Evolutionary conservation across 768 basidiomycete species (phyloP).

Genomic region (Phanerodontia chrysosporium): DNA sequence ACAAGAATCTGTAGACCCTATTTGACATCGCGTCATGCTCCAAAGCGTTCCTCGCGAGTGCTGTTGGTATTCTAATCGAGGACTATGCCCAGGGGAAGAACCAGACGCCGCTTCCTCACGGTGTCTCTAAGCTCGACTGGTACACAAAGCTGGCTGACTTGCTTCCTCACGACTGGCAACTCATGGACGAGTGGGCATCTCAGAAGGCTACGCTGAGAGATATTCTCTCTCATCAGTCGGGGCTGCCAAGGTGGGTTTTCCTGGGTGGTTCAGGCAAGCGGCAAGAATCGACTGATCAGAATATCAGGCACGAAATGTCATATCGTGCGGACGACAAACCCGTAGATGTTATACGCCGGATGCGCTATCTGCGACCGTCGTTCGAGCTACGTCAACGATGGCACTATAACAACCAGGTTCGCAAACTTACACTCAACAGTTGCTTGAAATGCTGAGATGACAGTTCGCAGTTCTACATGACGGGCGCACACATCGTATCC

Average conservation of each 20-base stretch:
- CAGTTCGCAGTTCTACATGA: conserved; percentile 34
- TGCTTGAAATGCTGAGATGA: background rate
- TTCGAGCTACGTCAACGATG: conserved; percentile 34
- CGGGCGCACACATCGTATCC: conserved; percentile 30
- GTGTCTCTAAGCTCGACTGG: conserved; percentile 20
- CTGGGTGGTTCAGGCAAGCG: no score
- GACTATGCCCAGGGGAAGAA: conserved; percentile 25
- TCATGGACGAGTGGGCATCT: conserved; percentile 39
- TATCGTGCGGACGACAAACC: conserved; percentile 28
- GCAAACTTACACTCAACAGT: background rate
- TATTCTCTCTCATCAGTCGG: conserved; percentile 36
- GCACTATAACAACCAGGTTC: conserved; percentile 37
- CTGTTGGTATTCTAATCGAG: conserved; percentile 27
- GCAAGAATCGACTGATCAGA: no score
- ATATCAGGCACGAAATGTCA: conserved; percentile 34
- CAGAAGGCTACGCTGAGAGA: conserved; percentile 33
- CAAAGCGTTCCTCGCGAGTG: conserved; percentile 25
- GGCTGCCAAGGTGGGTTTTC: conserved; percentile 31
- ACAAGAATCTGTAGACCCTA: conserved; percentile 17
- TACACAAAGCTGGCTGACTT: conserved; percentile 28
- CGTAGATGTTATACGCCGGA: conserved; percentile 17
- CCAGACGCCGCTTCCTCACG: conserved; percentile 18
- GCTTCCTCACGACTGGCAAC: conserved; percentile 38
- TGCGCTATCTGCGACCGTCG: conserved; percentile 28
- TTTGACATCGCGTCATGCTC: conserved; percentile 27